Evolutionary conservation across 1,284 basidiomycete species (phyloP).

Genomic region (Garcileccinum viscosum): DNA sequence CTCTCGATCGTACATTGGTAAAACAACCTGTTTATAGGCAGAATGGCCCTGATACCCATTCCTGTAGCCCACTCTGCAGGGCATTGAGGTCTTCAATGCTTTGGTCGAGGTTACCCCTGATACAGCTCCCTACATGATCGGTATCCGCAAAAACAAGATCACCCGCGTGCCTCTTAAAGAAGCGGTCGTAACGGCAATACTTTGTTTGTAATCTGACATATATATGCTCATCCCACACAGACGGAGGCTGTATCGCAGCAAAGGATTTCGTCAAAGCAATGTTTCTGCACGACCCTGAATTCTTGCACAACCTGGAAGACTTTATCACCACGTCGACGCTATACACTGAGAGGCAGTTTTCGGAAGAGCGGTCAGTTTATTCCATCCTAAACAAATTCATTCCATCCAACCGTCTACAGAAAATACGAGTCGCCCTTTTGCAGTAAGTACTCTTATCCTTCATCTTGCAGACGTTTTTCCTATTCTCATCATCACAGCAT

Average conservation of each 20-base stretch:
- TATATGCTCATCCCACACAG: slow-evolving; percentile 45
- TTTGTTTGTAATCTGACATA: neutral
- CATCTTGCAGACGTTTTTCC: too few relatives aligned
- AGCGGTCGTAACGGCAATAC: slow-evolving; percentile 82
- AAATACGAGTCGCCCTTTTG: too few relatives aligned
- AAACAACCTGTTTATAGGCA: slow-evolving; percentile 22
- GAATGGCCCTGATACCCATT: neutral
- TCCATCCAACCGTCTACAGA: slow-evolving; percentile 46
- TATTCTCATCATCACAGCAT: too few relatives aligned
- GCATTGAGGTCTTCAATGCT: slow-evolving; percentile 91
- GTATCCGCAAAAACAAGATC: slow-evolving; percentile 95
- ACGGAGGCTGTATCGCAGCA: slow-evolving; percentile 87
- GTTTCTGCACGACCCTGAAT: slow-evolving; percentile 91
- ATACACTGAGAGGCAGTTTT: slow-evolving; percentile 64
- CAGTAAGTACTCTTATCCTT: too few relatives aligned
- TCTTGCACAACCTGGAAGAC: slow-evolving; percentile 84
- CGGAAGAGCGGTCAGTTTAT: slow-evolving; percentile 55
- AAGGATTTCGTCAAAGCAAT: slow-evolving; percentile 91
- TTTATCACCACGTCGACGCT: slow-evolving; percentile 80
- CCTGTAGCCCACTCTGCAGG: slow-evolving; percentile 88
- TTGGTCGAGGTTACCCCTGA: slow-evolving; percentile 89
- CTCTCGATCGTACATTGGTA: slow-evolving; percentile 91
- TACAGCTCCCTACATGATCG: slow-evolving; percentile 98
- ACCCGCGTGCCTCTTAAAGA: slow-evolving; percentile 90
- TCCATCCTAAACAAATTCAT: slow-evolving; percentile 5